Evolutionary conservation across 768 basidiomycete genomes (phyloP), one percentile per base, ranked within the genome.

Genomic region (Neoboletus brunneissimus): DNA sequence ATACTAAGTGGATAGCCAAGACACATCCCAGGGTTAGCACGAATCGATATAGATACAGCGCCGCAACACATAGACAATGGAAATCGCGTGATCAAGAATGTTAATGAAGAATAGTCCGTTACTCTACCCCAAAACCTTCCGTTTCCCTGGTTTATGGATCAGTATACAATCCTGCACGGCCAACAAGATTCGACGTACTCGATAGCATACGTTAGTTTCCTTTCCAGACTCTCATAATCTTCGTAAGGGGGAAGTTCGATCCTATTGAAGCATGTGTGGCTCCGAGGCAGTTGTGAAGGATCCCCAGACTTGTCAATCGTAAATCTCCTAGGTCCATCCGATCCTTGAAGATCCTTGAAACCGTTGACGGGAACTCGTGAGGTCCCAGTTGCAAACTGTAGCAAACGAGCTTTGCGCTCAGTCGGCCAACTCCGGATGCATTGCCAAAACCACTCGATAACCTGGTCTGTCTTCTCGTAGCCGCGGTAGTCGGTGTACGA

Each of bases 361-460:
- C 94, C 94, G 67, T 94, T 94, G 64, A 94, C 93, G 12, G 94
- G 88, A 23, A 90, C 83, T 58, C 88, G 78, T n/a, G 88, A 90
- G 3, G 88, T 90, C 20, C 88, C 88, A 2, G 91, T 94, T 6
- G 91, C 89, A 72, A 96, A 96, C 70, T 94, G 93, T 20, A 95
- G 75, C 37, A 94, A 72, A 15, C 92, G 85, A 40, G 88, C 88
- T 70, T 94, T 94, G 61, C 89, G 82, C 70, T 96, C 94, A 0
- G 89, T 79, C 10, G 94, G 89, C 94, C 94, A 96, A 34, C 87
- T 85, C 37, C 89, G 86, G 53, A 96, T 83, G 65, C 88, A 90
- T 70, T 94, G 86, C 94, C 94, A 95, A 79, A 96, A 96, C 94
- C 94, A 95, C 66, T 91, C 88, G 60, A 95, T 91, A 57, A 91